Percentiles rank a stretch among this genome's conserved stretches.
phyloP scores from a whole-genome alignment of 352 stramenopile species.

The Pythium volutum region DNA sequence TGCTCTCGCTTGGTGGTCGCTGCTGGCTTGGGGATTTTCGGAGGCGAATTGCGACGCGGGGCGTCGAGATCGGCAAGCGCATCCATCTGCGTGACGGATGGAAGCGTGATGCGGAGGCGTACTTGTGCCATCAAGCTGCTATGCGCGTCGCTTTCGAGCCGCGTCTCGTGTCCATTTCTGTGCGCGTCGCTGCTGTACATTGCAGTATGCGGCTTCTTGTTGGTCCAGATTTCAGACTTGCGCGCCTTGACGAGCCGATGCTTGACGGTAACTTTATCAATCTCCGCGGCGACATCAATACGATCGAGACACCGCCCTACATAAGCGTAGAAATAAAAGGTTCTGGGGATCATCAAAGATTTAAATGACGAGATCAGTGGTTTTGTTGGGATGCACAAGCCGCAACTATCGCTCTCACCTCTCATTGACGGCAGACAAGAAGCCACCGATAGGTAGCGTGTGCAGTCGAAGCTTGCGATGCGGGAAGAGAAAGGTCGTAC shows the following conservation, averaged over 20 bases:
- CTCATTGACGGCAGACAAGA: constrained; percentile 1
- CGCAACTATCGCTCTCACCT: constrained; percentile 3
- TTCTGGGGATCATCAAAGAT: not conserved
- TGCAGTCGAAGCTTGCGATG: constrained; percentile 47
- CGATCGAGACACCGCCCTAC: constrained; percentile 19
- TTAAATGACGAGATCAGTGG: not conserved
- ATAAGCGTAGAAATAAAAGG: constrained; percentile 17
- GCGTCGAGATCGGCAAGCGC: constrained; percentile 10
- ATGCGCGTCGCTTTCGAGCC: not conserved
- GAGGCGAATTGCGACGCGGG: not conserved
- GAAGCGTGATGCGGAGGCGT: constrained; percentile 23
- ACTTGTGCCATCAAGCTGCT: not conserved
- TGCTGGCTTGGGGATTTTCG: not conserved
- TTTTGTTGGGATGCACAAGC: not conserved
- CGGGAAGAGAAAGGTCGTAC: constrained; percentile 47
- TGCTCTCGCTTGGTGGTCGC: not conserved
- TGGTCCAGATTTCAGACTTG: not conserved
- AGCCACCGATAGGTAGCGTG: constrained; percentile 3
- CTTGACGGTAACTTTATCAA: constrained; percentile 5
- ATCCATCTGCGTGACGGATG: constrained; percentile 19
- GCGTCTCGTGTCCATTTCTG: not conserved
- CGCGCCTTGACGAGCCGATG: not conserved
- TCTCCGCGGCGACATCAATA: constrained; percentile 10
- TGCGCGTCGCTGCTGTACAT: not conserved
- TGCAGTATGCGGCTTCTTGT: not conserved